Evolutionary conservation across 495 filamentous ascomycete genomes (phyloP).

Genomic region (Beverwykella pulmonaria): DNA sequence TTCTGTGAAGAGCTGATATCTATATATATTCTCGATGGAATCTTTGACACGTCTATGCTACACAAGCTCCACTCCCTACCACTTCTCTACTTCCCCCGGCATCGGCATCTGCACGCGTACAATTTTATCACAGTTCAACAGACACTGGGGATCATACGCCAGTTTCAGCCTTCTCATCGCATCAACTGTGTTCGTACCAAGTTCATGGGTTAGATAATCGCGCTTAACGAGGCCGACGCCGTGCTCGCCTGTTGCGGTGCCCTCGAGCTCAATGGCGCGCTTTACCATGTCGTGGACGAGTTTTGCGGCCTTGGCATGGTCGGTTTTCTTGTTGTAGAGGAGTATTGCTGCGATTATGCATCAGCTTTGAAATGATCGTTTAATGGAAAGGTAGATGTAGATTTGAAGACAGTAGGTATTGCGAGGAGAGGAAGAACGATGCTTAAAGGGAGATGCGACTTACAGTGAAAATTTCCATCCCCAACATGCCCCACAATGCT

Average conservation of each 20-base stretch:
- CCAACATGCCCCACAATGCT: slow-evolving; percentile 82
- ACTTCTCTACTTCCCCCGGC: slow-evolving; percentile 47
- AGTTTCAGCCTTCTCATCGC: slow-evolving; percentile 77
- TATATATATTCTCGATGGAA: no score
- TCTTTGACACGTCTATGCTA: no score
- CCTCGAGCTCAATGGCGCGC: slow-evolving; percentile 78
- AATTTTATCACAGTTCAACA: slow-evolving; percentile 83
- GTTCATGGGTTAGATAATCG: slow-evolving; percentile 75
- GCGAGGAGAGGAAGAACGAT: no score
- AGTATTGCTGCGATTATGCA: slow-evolving; percentile 59
- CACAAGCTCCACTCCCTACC: no score
- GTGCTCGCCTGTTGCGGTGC: slow-evolving; percentile 82
- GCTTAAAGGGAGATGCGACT: slow-evolving; percentile 22
- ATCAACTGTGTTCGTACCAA: slow-evolving; percentile 73
- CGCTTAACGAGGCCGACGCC: slow-evolving; percentile 80
- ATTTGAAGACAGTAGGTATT: no score
- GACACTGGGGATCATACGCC: slow-evolving; percentile 74
- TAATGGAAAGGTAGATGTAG: no score
- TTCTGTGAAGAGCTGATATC: no score
- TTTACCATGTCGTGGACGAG: slow-evolving; percentile 83
- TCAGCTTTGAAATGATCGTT: no score
- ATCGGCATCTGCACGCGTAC: slow-evolving; percentile 54
- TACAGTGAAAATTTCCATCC: slow-evolving; percentile 82
- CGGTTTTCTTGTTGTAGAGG: slow-evolving; percentile 64
- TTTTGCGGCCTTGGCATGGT: slow-evolving; percentile 66